Percentiles rank a stretch among this genome's conserved stretches.
phyloP scores from a whole-genome alignment of 805 yeast genomes.

The Yamadazyma philogaea region DNA sequence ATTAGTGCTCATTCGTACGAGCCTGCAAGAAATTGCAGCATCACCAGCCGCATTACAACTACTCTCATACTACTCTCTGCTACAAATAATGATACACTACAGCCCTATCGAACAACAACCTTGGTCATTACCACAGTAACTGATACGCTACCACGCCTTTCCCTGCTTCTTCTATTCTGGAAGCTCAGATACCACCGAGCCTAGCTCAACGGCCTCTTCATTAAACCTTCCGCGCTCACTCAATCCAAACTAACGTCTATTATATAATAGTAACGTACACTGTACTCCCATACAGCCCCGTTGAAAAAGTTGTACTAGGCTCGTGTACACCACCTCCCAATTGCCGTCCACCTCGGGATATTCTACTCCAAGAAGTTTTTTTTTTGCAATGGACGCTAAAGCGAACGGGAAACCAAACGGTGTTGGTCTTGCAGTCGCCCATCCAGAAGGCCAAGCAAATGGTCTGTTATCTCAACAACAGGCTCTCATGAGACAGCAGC shows the following conservation, averaged over 20 bases:
- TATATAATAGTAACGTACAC: background rate
- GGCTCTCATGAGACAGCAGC: slow-evolving; percentile 14
- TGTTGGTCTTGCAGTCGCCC: background rate
- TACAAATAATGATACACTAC: too few species aligned
- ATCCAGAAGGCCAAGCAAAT: background rate
- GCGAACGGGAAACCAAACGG: background rate
- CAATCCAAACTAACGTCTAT: background rate
- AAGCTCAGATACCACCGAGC: too few species aligned
- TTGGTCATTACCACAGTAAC: too few species aligned
- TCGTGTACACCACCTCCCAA: background rate
- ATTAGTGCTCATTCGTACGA: background rate
- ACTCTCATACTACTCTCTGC: too few species aligned
- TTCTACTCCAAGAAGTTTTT: background rate
- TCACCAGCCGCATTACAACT: too few species aligned
- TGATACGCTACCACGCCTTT: too few species aligned
- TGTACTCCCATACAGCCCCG: background rate
- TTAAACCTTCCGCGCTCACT: background rate
- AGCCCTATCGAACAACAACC: too few species aligned
- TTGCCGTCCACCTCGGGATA: background rate
- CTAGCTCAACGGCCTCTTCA: background rate
- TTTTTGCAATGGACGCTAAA: background rate
- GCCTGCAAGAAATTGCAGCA: too few species aligned
- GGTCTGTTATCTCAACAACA: slow-evolving; percentile 9
- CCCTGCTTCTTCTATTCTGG: background rate
- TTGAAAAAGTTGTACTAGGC: background rate